These are phyloP conservation scores for Ballota nigra DNA, from an alignment of 257 asterid genomes.

Conservation along the genomic window DNA sequence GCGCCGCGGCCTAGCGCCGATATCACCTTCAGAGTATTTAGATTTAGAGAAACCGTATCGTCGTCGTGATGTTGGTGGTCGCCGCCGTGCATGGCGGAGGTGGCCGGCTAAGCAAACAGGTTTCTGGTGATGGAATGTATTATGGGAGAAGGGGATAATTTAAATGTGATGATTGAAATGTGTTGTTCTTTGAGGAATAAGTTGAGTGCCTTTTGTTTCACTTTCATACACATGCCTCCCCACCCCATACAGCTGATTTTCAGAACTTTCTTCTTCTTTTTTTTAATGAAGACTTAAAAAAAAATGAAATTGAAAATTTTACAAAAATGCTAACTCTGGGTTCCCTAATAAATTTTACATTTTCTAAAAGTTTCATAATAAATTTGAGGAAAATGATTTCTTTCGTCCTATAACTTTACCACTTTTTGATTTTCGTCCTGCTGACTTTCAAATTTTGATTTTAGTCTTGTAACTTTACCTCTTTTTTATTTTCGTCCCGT, in stretches of 20 bases:
- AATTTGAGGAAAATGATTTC: no score
- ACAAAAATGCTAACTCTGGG: no score
- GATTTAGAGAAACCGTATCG: conserved; percentile 24
- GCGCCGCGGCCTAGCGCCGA: conserved; percentile 88
- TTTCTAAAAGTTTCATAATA: no score
- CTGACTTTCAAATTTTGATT: no score
- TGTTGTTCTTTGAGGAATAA: background rate
- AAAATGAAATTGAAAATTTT: no score
- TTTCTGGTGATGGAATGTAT: background rate
- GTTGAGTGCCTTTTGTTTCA: background rate
- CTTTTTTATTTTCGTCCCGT: no score
- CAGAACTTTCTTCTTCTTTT: no score
- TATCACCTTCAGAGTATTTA: conserved; percentile 47
- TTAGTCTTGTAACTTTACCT: no score
- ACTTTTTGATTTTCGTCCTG: no score
- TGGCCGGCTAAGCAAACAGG: conserved; percentile 15
- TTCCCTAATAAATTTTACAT: no score
- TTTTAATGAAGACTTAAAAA: no score
- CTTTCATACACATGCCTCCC: background rate
- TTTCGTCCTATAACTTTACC: no score
- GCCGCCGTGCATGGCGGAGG: conserved; percentile 56
- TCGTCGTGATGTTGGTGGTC: background rate
- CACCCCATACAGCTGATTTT: background rate
- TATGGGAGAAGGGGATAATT: background rate
- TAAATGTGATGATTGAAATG: background rate